Evolutionary conservation across 2,329 filamentous ascomycete species (phyloP), one percentile per base, ranked within the genome.

Genomic region (Paecilomyces dactylethromorphus): DNA sequence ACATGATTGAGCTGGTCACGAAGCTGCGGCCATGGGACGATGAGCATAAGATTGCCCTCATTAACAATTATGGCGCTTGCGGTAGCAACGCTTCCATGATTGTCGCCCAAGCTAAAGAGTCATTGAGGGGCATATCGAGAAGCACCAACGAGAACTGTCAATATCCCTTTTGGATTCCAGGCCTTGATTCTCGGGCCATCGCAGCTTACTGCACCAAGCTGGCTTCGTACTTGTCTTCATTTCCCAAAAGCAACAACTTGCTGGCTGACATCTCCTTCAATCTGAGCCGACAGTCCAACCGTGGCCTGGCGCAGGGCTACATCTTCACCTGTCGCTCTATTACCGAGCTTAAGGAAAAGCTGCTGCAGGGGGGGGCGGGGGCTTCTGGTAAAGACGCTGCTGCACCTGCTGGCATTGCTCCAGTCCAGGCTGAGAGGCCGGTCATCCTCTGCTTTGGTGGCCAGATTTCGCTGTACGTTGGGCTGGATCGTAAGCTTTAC

Each of bases 371-470:
- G 21, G 26, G n/a, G n/a, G n/a, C n/a, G n/a, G n/a, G n/a, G n/a
- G n/a, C n/a, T n/a, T n/a, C n/a, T n/a, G n/a, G n/a, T n/a, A n/a
- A n/a, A n/a, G n/a, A n/a, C n/a, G n/a, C 59, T 7, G 53, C 15
- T 33, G 53, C 51, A 53, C 21, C 24, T 29, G 51, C 57, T 39
- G 55, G 54, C 54, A 15, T 32, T 15, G 50, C 60, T 29, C 50
- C 24, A 32, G 13, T 59, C 33, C 35, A 29, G 15, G 56, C 53
- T 33, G 22, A 55, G 31, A 56, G 60, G 15, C 63, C 67, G 3
- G 64, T 78, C 1, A 61, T 79, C 1, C 63, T 80, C 0, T 68
- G 65, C 45, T 78, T 79, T 54, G 75, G 74, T 2, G 78, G 78
- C 1, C 78, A 80, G 54, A 66, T 63, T 1, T 66, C 66, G 4